Base-by-base conservation (phyloP, 2,329 filamentous ascomycete species). In the Pseudogymnoascus sp. region DNA sequence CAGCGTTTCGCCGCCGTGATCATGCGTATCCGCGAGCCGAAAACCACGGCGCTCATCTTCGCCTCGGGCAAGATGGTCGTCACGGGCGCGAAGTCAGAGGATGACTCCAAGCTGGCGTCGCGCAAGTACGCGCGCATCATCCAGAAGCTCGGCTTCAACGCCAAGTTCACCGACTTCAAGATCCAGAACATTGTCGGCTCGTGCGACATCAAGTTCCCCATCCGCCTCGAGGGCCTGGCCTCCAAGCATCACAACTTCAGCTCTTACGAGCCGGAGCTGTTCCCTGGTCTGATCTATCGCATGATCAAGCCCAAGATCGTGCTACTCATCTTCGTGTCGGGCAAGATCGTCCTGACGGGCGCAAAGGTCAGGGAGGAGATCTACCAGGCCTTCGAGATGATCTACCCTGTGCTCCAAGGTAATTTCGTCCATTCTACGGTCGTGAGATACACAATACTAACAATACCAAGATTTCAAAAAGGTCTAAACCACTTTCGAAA, bases 271-370 rank as follows among this genome's bases (percentile, higher is more conserved):
- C 95, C 95, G 69, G 95, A 99, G 76, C 78, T 99, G 76, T 99
- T 97, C 85, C 95, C 95, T 73, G 95, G 95, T 86, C 88, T 99
- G 61, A 99, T 99, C 79, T 99, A 99, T 80, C 92, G 95, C 76
- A 99, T 99, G 95, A 97, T 97, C 83, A 97, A 97, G 83, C 95
- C 95, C 19, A 97, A 97, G 87, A 96, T 97, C 70, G 93, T 97
- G 62, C 87, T 97, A 26, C 82, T 97, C 74, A 97, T 99, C 77
- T 97, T 97, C 80, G 93, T 97, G 72, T 95, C 89, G 73, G 95
- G 93, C 74, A 97, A 97, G 84, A 97, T 97, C 67, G 95, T 97
- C 72, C 84, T 97, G 75, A 97, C 95, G 44, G 95, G 95, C 73
- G 95, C 95, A 69, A 97, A 99, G 76, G 93, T 97, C 68, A 89